A percentile compares a stretch with the other conserved stretches of the same genome.
Evolutionary conservation across 108 stramenopile genomes (phyloP).

Genomic region (Thalassiosira profunda): DNA sequence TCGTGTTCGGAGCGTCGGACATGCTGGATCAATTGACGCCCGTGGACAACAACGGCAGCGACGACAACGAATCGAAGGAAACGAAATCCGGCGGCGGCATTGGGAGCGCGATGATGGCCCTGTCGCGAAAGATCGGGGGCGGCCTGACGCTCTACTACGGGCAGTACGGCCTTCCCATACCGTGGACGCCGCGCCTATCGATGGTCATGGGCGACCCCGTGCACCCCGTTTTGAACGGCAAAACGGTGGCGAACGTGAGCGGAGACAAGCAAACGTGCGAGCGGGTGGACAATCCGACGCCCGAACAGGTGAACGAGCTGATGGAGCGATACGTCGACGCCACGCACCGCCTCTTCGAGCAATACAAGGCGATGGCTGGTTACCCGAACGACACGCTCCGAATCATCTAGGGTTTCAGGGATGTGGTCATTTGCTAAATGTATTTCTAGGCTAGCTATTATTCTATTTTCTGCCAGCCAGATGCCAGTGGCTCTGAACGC

Average conservation of each 20-base stretch:
- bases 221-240: conserved; percentile 2
- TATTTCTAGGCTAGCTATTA: too few relatives aligned
- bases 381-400: conserved; percentile 23
- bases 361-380: conserved; percentile 25
- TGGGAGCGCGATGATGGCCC: background rate
- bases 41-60: background rate
- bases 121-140: conserved; percentile 24
- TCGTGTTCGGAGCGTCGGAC: conserved; percentile 61
- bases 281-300: conserved; percentile 11
- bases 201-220: conserved; percentile 21
- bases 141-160: conserved; percentile 18
- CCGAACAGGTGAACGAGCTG: conserved; percentile 15
- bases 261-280: conserved; percentile 16
- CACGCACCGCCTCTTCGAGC: conserved; percentile 25
- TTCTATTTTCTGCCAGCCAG: too few relatives aligned
- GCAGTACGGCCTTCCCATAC: conserved; percentile 12
- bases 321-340: conserved; percentile 12
- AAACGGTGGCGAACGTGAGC: background rate
- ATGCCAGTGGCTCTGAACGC: too few relatives aligned
- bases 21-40: conserved; percentile 35
- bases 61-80: background rate
- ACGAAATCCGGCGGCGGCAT: too few relatives aligned
- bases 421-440: too few relatives aligned
- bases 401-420: background rate
- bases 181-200: conserved; percentile 1